Base-by-base conservation (phyloP, 768 basidiomycete species). In the Kwoniella mangroviensis region DNA sequence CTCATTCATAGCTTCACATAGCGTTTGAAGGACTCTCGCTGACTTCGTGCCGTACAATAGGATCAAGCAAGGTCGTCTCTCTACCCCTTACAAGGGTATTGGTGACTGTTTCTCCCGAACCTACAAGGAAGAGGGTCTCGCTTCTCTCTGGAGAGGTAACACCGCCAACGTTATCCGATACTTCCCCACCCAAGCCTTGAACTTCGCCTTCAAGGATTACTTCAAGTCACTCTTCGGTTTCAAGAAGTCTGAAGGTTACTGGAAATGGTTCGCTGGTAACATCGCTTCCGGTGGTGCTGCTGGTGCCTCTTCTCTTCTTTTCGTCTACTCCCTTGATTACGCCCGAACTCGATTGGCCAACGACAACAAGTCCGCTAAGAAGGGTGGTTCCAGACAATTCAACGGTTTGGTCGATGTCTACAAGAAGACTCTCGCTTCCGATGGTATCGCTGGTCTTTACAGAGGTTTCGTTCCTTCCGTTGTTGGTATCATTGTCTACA, bases 141-240 rank as follows among this genome's bases (percentile, higher is more conserved):
- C 94, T 73, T 92, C 97, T 22, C 87, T 99, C 82, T 98, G 97
- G 97, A 88, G 97, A 87, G 97, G 97, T 85, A 99, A 99, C 90
- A 98, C 96, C 69, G 96, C 97, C 89, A 99, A 99, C 87, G 97
- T 99, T 86, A 97, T 99, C 87, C 95, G 97, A 84, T 99, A 99
- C 92, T 99, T 99, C 94, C 97, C 97, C 63, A 99, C 97, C 68
- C 96, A 99, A 85, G 97, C 97, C 51, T 86, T 98, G 80, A 99
- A 99, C 92, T 98, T 99, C 82, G 96, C 96, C 84, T 98, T 98
- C 91, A 98, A 85, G 81, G 84, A 85, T 92, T 97, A 78, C 79
- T 94, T 89, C 52, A 76, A 99, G 88, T 94, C 95, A 40, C 83
- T 98, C 65, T 98, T 99, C 85, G 94, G 94, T 75, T 98, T 96